Percentiles rank a stretch among this genome's conserved stretches.
phyloP scores from a whole-genome alignment of 2,329 filamentous ascomycete species.

The Trichoderma koningii region DNA sequence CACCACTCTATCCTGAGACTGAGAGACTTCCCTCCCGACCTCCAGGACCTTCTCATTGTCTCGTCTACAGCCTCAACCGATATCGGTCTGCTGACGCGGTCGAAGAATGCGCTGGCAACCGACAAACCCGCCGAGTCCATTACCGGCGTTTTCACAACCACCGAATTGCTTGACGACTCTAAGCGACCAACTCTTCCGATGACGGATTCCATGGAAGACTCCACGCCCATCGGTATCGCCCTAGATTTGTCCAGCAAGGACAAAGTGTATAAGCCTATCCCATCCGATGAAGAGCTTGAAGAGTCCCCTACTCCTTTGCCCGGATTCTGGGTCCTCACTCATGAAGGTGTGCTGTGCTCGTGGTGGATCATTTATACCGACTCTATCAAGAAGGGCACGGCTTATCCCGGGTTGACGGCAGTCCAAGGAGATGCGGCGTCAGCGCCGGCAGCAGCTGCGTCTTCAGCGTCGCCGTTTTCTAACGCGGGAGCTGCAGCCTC shows the following conservation, averaged over 20 bases:
- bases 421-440: slow-evolving; percentile 44
- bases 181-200: slow-evolving; percentile 75
- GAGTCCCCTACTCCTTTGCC: slow-evolving; percentile 81
- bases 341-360: slow-evolving; percentile 78
- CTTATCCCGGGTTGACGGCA: slow-evolving; percentile 69
- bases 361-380: slow-evolving; percentile 96
- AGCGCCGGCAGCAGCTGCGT: slow-evolving; percentile 35
- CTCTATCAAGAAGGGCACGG: slow-evolving; percentile 72
- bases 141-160: slow-evolving; percentile 71
- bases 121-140: slow-evolving; percentile 61
- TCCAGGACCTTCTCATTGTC: slow-evolving; percentile 80
- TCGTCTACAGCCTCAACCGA: slow-evolving; percentile 79
- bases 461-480: slow-evolving; percentile 40
- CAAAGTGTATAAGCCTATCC: slow-evolving; percentile 75
- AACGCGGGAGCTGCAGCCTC: slow-evolving; percentile 34
- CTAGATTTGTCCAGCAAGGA: slow-evolving; percentile 84
- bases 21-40: slow-evolving; percentile 74
- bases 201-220: slow-evolving; percentile 58
- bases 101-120: slow-evolving; percentile 65
- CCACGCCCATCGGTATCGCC: slow-evolving; percentile 78
- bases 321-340: slow-evolving; percentile 80
- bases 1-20: slow-evolving; percentile 79
- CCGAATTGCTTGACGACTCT: slow-evolving; percentile 71
- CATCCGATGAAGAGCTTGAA: slow-evolving; percentile 72
- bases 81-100: slow-evolving; percentile 75